Base-by-base conservation (phyloP, 164 flowering plant species). In the Berberis thunbergii region DNA sequence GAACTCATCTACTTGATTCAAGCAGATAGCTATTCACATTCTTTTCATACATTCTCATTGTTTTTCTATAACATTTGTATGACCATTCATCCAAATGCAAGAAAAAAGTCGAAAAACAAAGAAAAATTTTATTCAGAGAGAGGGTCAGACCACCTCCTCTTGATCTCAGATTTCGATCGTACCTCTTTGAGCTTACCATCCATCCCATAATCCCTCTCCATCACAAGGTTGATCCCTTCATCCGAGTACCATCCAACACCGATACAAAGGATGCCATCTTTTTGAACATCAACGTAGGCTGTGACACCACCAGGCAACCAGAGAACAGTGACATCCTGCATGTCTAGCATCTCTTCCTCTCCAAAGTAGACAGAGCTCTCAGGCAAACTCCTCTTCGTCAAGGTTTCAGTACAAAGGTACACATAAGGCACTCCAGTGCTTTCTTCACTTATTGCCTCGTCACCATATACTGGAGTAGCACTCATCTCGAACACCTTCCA, bases 221-320 rank as follows among this genome's bases (percentile, higher is more conserved):
- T 91, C 7, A 89, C 96, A 56, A 94, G 93, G 72, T 94, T 91
- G 65, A 87, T 81, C 43, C 96, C 99, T 75, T 94, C 97, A 48
- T 86, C 91, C 0, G 96, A 91, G 67, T 91, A 87, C 94, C 99
- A 94, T 8, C 97, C 91, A 45, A 87, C 92, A 9, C 99, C 99
- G 60, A 94, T 81, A 55, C 97, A 91, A 13, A 91, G 89, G 49
- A 80, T 65, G 3, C 96, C 96, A 46, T 94, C 99, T 65, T 82
- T 78, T 41, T 75, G 75, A 53, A 91, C 81, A 57, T 94, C 96
- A 7, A 94, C 96, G 55, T 89, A 94, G 12, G 80, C 83, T 0
- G 96, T 91, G 45, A 94, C 81, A n/a, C 96, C 99, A 4, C 99
- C 97, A 0, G 96, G 96, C 66, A 94, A 73, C 99, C 99, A 94